These are phyloP conservation scores for Ceratobasidium sp. DNA, from an alignment of 1,284 basidiomycete species.

Conservation along the genomic window DNA sequence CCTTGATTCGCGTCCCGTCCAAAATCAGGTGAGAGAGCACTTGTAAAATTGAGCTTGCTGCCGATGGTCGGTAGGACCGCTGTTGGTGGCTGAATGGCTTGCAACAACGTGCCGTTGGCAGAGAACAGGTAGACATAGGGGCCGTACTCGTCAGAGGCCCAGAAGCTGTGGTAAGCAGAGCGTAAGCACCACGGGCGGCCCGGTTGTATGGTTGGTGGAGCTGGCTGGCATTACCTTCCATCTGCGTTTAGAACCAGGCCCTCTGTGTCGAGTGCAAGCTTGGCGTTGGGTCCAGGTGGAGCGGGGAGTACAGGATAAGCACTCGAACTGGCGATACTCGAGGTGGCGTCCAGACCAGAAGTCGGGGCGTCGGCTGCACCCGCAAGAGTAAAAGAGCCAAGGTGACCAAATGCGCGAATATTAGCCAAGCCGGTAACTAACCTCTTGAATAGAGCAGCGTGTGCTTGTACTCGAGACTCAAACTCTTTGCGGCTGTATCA, in stretches of 20 bases:
- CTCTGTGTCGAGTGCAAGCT: constrained; percentile 71
- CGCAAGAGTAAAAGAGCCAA: constrained; percentile 21
- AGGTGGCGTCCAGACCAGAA: constrained; percentile 36
- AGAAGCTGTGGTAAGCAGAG: constrained; percentile 60
- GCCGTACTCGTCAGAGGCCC: constrained; percentile 78
- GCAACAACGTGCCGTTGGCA: constrained; percentile 63
- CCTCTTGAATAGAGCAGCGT: constrained; percentile 69
- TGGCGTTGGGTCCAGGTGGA: constrained; percentile 61
- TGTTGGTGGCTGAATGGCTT: constrained; percentile 71
- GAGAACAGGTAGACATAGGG: constrained; percentile 75
- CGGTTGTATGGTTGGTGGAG: neutral
- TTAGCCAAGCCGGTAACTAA: constrained; percentile 13
- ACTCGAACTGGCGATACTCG: constrained; percentile 23
- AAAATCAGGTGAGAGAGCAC: constrained; percentile 64
- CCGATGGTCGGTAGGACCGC: constrained; percentile 66
- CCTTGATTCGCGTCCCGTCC: constrained; percentile 67
- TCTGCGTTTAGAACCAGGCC: constrained; percentile 71
- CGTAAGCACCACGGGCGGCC: neutral
- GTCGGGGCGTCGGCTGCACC: constrained; percentile 20
- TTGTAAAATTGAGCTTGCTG: constrained; percentile 70
- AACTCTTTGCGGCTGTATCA: constrained; percentile 66
- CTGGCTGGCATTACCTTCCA: constrained; percentile 65
- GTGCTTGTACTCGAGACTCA: constrained; percentile 67
- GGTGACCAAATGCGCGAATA: constrained; percentile 8
- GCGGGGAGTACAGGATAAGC: constrained; percentile 62